Percentiles rank a stretch among this genome's conserved stretches.
Conservation (phyloP, 2,329 filamentous ascomycete genomes). For the Arthrobotrys megalospora region DNA sequence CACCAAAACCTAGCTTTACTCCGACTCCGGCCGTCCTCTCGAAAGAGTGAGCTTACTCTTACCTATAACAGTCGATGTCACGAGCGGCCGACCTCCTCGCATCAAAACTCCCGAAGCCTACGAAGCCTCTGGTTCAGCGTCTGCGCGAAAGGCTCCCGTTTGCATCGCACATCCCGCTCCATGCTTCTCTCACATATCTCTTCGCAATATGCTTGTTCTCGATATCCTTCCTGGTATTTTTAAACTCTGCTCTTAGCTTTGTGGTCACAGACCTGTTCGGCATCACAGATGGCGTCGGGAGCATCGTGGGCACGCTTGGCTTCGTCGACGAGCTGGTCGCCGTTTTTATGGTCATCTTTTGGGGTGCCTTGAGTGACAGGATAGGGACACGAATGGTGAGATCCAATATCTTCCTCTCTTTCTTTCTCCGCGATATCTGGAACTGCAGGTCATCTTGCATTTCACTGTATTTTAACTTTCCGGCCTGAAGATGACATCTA, state of each 20-base stretch:
- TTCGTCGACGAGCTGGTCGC: slow-evolving; percentile 88
- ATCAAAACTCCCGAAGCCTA: slow-evolving; percentile 55
- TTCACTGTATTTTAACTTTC: slow-evolving; percentile 1
- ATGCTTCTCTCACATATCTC: slow-evolving; percentile 75
- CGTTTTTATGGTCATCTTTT: slow-evolving; percentile 82
- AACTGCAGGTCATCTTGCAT: neutral
- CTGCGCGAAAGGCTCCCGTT: slow-evolving; percentile 54
- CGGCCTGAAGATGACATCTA: neutral
- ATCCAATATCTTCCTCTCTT: neutral
- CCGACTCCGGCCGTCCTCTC: slow-evolving; percentile 6
- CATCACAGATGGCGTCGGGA: slow-evolving; percentile 79
- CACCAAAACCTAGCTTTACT: neutral
- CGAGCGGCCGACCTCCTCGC: slow-evolving; percentile 53
- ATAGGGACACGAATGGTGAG: slow-evolving; percentile 76
- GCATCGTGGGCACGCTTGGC: slow-evolving; percentile 86
- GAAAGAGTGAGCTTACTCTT: slow-evolving; percentile 13
- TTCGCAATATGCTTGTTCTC: slow-evolving; percentile 86
- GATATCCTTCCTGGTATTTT: slow-evolving; percentile 90
- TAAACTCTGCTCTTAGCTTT: slow-evolving; percentile 87
- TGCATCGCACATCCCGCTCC: slow-evolving; percentile 49
- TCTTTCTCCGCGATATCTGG: slow-evolving; percentile 1
- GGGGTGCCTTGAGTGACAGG: slow-evolving; percentile 83
- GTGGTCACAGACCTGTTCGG: slow-evolving; percentile 87
- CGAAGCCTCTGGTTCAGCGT: slow-evolving; percentile 48
- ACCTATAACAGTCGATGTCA: slow-evolving; percentile 45